phyloP scores from a whole-genome alignment of 2,329 filamentous ascomycete species.

The Graphium sp. region DNA sequence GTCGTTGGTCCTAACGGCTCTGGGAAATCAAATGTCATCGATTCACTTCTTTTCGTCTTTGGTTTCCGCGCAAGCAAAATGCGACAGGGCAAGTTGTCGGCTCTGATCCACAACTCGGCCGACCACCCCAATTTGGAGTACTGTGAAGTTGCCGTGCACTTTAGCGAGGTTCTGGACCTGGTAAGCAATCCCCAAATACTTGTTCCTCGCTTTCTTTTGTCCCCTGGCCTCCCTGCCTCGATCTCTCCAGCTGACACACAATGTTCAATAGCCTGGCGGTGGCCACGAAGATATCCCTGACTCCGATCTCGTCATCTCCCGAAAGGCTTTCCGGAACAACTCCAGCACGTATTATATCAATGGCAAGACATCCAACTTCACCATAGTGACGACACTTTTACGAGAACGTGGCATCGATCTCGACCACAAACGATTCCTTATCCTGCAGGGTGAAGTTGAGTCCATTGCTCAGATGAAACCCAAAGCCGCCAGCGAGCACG shows the following conservation, averaged over 20 bases:
- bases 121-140: constrained; percentile 69
- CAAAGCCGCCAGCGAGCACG: constrained; percentile 86
- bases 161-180: constrained; percentile 85
- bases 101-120: constrained; percentile 92
- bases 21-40: constrained; percentile 97
- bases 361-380: constrained; percentile 77
- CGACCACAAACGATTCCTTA: constrained; percentile 95
- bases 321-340: constrained; percentile 94
- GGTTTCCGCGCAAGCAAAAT: constrained; percentile 98
- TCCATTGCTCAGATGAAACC: constrained; percentile 99
- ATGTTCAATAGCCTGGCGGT: constrained; percentile 43
- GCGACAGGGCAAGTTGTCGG: constrained; percentile 96
- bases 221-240: not conserved
- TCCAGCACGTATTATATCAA: constrained; percentile 98
- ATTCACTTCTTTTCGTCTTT: constrained; percentile 96
- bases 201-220: too few species aligned
- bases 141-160: constrained; percentile 94
- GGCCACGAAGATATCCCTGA: constrained; percentile 63
- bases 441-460: constrained; percentile 93
- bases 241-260: too few species aligned
- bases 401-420: constrained; percentile 82
- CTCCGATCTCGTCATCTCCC: constrained; percentile 74
- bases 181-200: too few species aligned
- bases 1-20: constrained; percentile 97
- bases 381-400: constrained; percentile 72